Base-by-base conservation (phyloP, 345 rosid genomes). In the Acer saccharum region DNA sequence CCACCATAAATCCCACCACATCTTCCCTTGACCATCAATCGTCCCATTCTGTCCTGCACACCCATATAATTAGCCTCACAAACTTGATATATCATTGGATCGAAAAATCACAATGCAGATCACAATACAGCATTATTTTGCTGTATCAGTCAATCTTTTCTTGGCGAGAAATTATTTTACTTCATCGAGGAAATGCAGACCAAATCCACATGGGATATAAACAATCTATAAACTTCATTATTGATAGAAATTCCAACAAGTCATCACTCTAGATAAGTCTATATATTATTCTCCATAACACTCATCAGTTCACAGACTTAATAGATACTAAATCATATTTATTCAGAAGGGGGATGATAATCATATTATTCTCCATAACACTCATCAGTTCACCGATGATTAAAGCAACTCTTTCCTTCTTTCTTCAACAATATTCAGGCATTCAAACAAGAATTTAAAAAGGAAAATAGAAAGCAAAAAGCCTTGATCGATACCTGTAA, bases 1-100 rank as follows among this genome's bases (percentile, higher is more conserved):
- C 99, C 99, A 92, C 99, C 99, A 96, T 79, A 91, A 83, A 16
- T 94, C 98, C 99, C 98, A 96, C 99, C 98, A 97, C 94, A 93
- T 94, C 76, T 81, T 90, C 75, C 99, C 99, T 79, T 93, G 98
- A 62, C 99, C 99, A 79, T 96, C 98, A 18, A 97, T 87, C 21
- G 97, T 94, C 41, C 98, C 99, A 67, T 97, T 97, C 55, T 91
- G 80, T 77, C 99, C 99, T 94, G 88, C 74, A 83, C 73, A 77
- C 23, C 17, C 29, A 71, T 65, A 25, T 46, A 77, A 57, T 62
- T 25, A 46, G 44, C 57, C 11, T 21, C 11, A 21, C 21, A 44
- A n/a, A 7, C 60, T 63, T 41, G 62, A 69, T 54, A 54, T 63
- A 54, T 4, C 52, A 25, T 43, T 20, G 27, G n/a, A 75, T 10